Evolutionary conservation across 805 yeast genomes (phyloP), one percentile per base, ranked within the genome.

Genomic region (Yarrowia sp.): DNA sequence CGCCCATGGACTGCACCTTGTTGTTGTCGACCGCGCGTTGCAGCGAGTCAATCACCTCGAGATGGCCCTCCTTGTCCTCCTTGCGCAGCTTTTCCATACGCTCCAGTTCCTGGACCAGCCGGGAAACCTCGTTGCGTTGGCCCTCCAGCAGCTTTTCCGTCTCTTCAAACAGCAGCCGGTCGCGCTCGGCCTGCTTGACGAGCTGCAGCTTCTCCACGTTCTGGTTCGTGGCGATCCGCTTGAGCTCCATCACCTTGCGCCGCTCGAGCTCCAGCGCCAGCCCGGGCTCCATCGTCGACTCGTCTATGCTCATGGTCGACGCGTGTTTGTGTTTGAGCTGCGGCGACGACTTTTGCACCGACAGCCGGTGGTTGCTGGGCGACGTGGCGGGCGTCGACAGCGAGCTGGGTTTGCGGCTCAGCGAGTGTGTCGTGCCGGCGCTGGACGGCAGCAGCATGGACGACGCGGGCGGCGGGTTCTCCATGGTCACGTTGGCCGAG

Each of bases 81-180:
- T 22, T 21, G 14, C 46, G n/a, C 35, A 26, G 21, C 14, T n/a
- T 7, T 11, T 54, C 61, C 8, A 38, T 26, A 9, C 35, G 35
- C 46, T 54, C 40, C 46, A 54, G 46, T 26, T 54, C 61, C 61
- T 38, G 61, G 46, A n/a, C 33, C 61, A 54, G 46, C 35, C 44
- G 22, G 26, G 46, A 24, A 5, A 54, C 61, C 46, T 54, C 46
- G 17, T 1, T 3, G 4, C 61, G 22, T 16, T 54, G 61, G 2
- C 33, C 46, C 17, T 54, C 61, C 22, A 54, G 35, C 46, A 21
- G 46, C 35, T 38, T 36, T 14, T 54, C 61, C 9, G 61, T 54
- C 19, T 54, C 61, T 3, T 54, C 61, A 9, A 54, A 54, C 33
- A 54, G 35, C 35, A 54, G 26, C 14, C 61, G 24, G n/a, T 54